phyloP scores from a whole-genome alignment of 2,329 filamentous ascomycete species.

The Penicillium sumatraense region DNA sequence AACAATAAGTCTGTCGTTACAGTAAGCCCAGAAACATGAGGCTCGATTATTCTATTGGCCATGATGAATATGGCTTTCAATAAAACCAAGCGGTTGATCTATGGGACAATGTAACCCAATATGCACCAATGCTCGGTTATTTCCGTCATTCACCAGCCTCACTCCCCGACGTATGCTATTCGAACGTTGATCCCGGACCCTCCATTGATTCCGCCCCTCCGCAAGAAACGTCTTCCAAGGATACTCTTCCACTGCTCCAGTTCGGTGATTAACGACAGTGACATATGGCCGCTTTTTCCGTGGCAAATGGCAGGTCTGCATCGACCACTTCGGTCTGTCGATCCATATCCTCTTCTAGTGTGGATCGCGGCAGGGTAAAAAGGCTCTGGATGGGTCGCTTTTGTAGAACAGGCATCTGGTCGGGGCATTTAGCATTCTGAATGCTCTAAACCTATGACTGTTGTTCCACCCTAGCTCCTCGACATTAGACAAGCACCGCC shows the following conservation, averaged over 20 bases:
- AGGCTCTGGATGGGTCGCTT: too few species aligned
- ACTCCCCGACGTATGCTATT: slow-evolving; percentile 3
- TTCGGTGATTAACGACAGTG: slow-evolving; percentile 15
- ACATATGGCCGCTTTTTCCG: too few species aligned
- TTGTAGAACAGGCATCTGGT: too few species aligned
- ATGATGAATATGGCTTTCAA: slow-evolving; percentile 13
- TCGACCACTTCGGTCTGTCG: too few species aligned
- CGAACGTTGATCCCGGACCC: slow-evolving; percentile 5
- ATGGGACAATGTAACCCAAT: slow-evolving; percentile 7
- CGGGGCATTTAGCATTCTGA: too few species aligned
- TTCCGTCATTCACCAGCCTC: slow-evolving; percentile 9
- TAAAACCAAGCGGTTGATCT: slow-evolving; percentile 4
- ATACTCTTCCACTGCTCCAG: slow-evolving; percentile 14
- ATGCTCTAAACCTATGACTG: too few species aligned
- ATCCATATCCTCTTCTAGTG: too few species aligned
- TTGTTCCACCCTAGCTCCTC: too few species aligned
- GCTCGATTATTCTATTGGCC: neutral
- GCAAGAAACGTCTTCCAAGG: slow-evolving; percentile 10
- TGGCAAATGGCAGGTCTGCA: too few species aligned
- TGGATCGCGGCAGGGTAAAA: too few species aligned
- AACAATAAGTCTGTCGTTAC: slow-evolving; percentile 13
- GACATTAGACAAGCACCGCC: too few species aligned
- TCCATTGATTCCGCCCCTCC: slow-evolving; percentile 6
- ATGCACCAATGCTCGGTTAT: slow-evolving; percentile 7
- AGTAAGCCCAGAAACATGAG: slow-evolving; percentile 10